A percentile compares a stretch with the other conserved stretches of the same genome.
Evolutionary conservation across 331 rosid species (phyloP).

Genomic region (Erythrophleum ivorense): DNA sequence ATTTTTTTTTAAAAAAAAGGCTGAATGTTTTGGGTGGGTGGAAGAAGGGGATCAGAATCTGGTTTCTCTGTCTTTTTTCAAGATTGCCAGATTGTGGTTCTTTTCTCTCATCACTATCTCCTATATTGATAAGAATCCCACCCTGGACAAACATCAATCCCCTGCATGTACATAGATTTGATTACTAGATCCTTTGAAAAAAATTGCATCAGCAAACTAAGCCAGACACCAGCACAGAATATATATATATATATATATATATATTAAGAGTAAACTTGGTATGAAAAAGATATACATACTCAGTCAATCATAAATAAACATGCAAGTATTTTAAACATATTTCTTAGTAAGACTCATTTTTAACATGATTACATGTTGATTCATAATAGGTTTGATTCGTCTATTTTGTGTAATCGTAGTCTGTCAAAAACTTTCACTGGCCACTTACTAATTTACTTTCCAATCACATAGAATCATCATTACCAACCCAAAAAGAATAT

Average conservation of each 20-base stretch:
- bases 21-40: constrained; percentile 53
- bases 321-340: background rate
- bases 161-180: constrained; percentile 13
- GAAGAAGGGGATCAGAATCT: constrained; percentile 63
- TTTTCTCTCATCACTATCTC: constrained; percentile 48
- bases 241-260: too few relatives aligned
- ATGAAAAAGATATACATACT: background rate
- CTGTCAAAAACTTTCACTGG: background rate
- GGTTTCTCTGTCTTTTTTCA: constrained; percentile 45
- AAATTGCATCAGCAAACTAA: background rate
- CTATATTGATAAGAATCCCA: constrained; percentile 58
- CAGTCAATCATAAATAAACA: background rate
- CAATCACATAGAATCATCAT: background rate
- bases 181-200: background rate
- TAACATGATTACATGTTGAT: too few relatives aligned
- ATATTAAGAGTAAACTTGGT: background rate
- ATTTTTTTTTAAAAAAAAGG: background rate
- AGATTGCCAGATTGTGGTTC: constrained; percentile 47
- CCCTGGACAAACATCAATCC: constrained; percentile 41
- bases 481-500: background rate
- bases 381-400: too few relatives aligned
- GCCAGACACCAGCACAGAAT: background rate
- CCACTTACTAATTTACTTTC: background rate
- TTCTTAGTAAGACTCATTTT: too few relatives aligned
- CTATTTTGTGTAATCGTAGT: too few relatives aligned